Percentiles rank a stretch among this genome's conserved stretches.
These are phyloP conservation scores for Hypoxylon sp. DNA, from an alignment of 2,329 filamentous ascomycete genomes.

Conservation along the genomic window DNA sequence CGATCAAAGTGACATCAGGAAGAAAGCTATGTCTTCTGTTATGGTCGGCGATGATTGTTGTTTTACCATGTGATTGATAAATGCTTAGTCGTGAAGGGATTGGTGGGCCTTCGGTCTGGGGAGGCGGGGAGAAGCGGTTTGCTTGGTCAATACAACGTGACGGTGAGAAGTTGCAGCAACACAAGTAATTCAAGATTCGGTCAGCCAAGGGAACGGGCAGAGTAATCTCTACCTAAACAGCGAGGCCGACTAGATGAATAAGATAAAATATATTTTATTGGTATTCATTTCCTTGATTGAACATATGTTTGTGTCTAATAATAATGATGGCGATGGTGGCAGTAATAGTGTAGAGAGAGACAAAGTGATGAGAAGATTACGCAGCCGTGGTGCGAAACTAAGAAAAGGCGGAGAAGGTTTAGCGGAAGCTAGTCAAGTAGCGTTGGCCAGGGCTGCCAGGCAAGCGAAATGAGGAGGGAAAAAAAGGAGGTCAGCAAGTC, in stretches of 20 bases:
- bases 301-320: conserved; percentile 9
- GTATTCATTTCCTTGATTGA: conserved; percentile 20
- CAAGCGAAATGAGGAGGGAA: conserved; percentile 19
- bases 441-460: conserved; percentile 37
- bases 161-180: conserved; percentile 26
- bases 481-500: conserved; percentile 13
- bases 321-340: conserved; percentile 10
- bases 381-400: conserved; percentile 22
- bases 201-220: conserved; percentile 20
- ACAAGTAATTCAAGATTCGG: conserved; percentile 32
- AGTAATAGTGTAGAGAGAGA: conserved; percentile 2
- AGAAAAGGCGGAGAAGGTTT: conserved; percentile 32
- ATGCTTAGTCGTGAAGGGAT: conserved; percentile 22
- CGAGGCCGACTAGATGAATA: conserved; percentile 20
- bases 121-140: conserved; percentile 19
- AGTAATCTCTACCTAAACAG: conserved; percentile 21
- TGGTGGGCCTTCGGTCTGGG: conserved; percentile 26
- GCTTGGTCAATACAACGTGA: conserved; percentile 31
- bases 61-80: conserved; percentile 42
- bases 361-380: conserved; percentile 41
- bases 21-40: conserved; percentile 23
- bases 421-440: conserved; percentile 15
- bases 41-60: conserved; percentile 14
- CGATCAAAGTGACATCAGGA: conserved; percentile 36
- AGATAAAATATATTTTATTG: conserved; percentile 1